Evolutionary conservation across 345 rosid genomes (phyloP).

Genomic region (Angophora floribunda): DNA sequence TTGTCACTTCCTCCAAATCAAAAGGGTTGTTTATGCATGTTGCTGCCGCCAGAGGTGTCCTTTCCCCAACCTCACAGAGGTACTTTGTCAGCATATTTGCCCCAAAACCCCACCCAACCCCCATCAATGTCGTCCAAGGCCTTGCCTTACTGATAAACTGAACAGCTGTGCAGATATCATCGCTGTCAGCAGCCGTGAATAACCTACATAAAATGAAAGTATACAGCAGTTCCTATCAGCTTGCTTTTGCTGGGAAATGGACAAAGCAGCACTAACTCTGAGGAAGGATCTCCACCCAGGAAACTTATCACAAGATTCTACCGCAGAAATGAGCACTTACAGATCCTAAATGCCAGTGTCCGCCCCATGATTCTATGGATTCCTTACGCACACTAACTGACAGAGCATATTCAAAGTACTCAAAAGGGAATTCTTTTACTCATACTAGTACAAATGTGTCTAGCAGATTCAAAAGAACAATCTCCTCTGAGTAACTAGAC

Average conservation of each 20-base stretch:
- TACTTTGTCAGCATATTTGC: slow-evolving; percentile 89
- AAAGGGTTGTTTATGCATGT: slow-evolving; percentile 89
- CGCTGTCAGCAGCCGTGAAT: slow-evolving; percentile 96
- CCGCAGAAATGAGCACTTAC: not conserved
- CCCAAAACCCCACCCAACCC: slow-evolving; percentile 86
- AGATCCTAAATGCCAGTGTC: not conserved
- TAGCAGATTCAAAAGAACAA: not conserved
- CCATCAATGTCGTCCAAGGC: slow-evolving; percentile 86
- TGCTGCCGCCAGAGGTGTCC: slow-evolving; percentile 80
- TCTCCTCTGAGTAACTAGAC: not conserved
- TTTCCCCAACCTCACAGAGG: slow-evolving; percentile 81
- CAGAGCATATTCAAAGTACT: not conserved
- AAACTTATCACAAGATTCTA: not conserved
- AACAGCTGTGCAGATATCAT: slow-evolving; percentile 75
- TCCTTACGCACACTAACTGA: not conserved
- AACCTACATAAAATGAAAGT: slow-evolving; percentile 56
- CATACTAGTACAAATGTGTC: not conserved
- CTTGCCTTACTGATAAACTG: slow-evolving; percentile 66
- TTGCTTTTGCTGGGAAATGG: not conserved
- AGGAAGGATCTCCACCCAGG: not conserved
- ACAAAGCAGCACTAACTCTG: not conserved
- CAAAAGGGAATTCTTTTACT: not conserved
- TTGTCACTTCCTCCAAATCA: slow-evolving; percentile 83
- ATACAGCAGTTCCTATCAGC: slow-evolving; percentile 21
- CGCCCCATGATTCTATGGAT: not conserved